Conservation (phyloP, 345 rosid genomes). For the Populus alba region DNA sequence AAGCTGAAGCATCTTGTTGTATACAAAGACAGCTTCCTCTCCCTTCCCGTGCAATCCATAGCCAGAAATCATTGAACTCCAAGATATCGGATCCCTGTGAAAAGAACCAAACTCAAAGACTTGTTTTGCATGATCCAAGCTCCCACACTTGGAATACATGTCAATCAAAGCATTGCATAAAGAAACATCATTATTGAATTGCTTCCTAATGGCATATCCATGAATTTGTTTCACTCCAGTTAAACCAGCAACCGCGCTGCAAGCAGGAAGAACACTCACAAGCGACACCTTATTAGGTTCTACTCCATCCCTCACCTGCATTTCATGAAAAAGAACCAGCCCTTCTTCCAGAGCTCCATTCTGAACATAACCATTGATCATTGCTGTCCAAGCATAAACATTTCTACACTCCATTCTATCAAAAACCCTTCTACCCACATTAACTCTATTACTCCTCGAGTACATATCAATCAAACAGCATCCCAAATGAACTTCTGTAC, state of each 20-base stretch:
- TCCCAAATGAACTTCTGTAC: conserved; percentile 45
- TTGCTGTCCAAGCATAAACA: conserved; percentile 63
- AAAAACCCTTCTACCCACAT: conserved; percentile 38
- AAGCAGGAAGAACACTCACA: conserved; percentile 59
- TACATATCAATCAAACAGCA: conserved; percentile 70
- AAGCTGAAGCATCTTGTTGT: conserved; percentile 45
- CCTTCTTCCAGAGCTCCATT: conserved; percentile 47
- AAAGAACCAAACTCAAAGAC: conserved; percentile 41
- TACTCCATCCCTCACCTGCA: conserved; percentile 44
- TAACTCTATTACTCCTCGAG: conserved; percentile 33
- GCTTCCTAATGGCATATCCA: conserved; percentile 50
- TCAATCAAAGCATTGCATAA: conserved; percentile 61
- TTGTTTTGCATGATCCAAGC: conserved; percentile 47
- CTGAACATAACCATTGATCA: conserved; percentile 55
- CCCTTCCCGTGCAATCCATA: conserved; percentile 72
- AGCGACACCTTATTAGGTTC: conserved; percentile 56
- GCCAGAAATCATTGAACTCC: conserved; percentile 70
- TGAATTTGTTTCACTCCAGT: conserved; percentile 58
- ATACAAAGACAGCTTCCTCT: conserved; percentile 51
- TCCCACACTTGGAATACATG: conserved; percentile 63
- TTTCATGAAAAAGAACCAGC: conserved; percentile 46
- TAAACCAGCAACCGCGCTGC: conserved; percentile 44
- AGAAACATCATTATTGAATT: conserved; percentile 32
- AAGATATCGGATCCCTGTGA: conserved; percentile 52
- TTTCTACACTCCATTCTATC: conserved; percentile 41